phyloP scores from a whole-genome alignment of 225 moss, liverwort and hornwort species.

The Polytrichum commune region DNA sequence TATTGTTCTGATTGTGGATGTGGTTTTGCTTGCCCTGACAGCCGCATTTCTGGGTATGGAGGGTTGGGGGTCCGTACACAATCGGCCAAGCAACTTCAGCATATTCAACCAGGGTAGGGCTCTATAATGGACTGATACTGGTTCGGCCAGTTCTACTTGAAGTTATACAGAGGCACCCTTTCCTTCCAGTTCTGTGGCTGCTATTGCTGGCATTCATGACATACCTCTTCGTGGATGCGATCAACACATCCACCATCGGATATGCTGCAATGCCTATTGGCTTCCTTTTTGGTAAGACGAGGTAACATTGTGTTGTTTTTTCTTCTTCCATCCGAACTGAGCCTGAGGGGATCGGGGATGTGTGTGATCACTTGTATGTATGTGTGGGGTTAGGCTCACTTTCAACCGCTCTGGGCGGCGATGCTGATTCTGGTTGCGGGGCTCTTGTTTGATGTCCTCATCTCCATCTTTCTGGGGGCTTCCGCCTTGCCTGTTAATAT shows the following conservation, averaged over 20 bases:
- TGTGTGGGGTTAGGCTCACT: slow-evolving; percentile 57
- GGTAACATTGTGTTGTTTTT: too few relatives aligned
- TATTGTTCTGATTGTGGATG: background rate
- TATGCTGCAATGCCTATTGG: slow-evolving; percentile 99
- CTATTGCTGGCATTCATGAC: slow-evolving; percentile 94
- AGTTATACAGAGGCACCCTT: slow-evolving; percentile 75
- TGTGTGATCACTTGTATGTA: slow-evolving; percentile 36
- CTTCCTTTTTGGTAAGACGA: slow-evolving; percentile 86
- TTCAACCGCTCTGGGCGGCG: slow-evolving; percentile 78
- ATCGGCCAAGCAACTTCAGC: slow-evolving; percentile 15
- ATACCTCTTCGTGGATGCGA: slow-evolving; percentile 90
- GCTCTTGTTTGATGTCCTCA: slow-evolving; percentile 78
- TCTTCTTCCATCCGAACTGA: too few relatives aligned
- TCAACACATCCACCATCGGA: slow-evolving; percentile 85
- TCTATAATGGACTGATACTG: slow-evolving; percentile 42
- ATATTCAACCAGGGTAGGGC: slow-evolving; percentile 39
- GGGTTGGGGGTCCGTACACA: slow-evolving; percentile 56
- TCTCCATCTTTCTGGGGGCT: slow-evolving; percentile 77
- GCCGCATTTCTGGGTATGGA: slow-evolving; percentile 98
- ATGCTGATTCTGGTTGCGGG: slow-evolving; percentile 72
- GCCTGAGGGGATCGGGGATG: background rate
- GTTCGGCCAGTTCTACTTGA: slow-evolving; percentile 79
- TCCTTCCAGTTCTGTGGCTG: slow-evolving; percentile 82
- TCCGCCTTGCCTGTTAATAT: slow-evolving; percentile 83
- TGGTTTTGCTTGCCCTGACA: slow-evolving; percentile 19